Conservation (phyloP, 139 green algal genomes). For the Haematococcus sp. region DNA sequence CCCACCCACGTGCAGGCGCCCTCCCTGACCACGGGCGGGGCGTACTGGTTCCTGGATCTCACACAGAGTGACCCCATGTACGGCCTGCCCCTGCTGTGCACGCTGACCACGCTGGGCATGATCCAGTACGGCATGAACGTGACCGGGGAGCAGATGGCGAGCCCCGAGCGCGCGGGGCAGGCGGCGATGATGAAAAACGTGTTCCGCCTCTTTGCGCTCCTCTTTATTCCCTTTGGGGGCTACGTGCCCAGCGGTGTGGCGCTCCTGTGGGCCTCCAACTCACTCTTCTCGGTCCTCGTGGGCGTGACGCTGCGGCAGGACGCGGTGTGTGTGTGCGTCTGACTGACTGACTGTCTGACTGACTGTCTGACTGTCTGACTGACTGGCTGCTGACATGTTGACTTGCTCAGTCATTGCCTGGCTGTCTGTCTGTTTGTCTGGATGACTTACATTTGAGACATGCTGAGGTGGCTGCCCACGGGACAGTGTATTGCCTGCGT, state of each 20-base stretch:
- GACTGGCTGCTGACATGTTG: too few relatives aligned
- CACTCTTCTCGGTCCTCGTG: constrained; percentile 11
- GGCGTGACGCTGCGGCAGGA: neutral
- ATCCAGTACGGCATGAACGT: constrained; percentile 70
- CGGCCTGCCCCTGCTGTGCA: constrained; percentile 72
- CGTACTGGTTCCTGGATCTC: constrained; percentile 84
- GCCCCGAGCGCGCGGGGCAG: neutral
- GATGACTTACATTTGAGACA: too few relatives aligned
- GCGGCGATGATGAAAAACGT: constrained; percentile 6
- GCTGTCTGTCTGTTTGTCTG: too few relatives aligned
- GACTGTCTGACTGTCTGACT: too few relatives aligned
- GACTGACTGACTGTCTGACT: too few relatives aligned
- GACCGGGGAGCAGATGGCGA: constrained; percentile 30
- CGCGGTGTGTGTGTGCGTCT: neutral
- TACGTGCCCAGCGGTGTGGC: constrained; percentile 48
- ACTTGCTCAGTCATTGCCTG: too few relatives aligned
- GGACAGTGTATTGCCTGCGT: too few relatives aligned
- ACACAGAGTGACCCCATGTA: constrained; percentile 77
- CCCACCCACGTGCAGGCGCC: constrained; percentile 51
- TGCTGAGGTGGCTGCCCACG: too few relatives aligned
- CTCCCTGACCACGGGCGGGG: constrained; percentile 66
- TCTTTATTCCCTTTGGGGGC: constrained; percentile 64
- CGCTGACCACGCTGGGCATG: constrained; percentile 65
- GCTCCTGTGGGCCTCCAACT: constrained; percentile 44
- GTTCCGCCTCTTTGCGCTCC: constrained; percentile 6